Conservation (phyloP, 805 yeast species). For the Teunomyces panamensis region DNA sequence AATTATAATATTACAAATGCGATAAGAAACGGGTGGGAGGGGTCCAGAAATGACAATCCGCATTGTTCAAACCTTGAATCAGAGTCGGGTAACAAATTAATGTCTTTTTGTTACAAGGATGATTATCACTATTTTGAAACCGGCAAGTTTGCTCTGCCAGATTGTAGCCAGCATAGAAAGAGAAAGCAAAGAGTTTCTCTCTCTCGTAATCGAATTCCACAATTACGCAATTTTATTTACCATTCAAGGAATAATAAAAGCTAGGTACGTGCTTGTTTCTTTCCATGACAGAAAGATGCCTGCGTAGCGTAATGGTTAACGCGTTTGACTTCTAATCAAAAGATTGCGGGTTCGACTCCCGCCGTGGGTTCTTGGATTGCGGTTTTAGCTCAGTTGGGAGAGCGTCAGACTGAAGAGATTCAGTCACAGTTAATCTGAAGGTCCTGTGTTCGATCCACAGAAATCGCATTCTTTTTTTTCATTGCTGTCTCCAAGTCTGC, state of each 20-base stretch:
- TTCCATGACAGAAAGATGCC: conserved; percentile 23
- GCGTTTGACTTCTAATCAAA: conserved; percentile 67
- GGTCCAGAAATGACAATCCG: too few relatives aligned
- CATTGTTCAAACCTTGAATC: too few relatives aligned
- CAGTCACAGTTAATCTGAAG: conserved; percentile 18
- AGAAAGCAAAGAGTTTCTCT: too few relatives aligned
- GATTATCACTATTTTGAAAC: too few relatives aligned
- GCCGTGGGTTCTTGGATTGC: conserved; percentile 36
- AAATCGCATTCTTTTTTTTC: conserved; percentile 13
- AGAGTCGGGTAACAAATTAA: too few relatives aligned
- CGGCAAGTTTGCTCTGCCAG: too few relatives aligned
- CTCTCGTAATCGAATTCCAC: neutral
- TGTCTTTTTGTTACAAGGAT: too few relatives aligned
- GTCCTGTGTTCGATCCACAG: conserved; percentile 20
- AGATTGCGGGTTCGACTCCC: conserved; percentile 66
- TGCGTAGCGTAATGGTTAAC: conserved; percentile 66
- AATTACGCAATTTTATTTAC: neutral
- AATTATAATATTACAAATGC: too few relatives aligned
- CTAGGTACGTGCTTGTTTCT: too few relatives aligned
- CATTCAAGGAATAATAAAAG: too few relatives aligned
- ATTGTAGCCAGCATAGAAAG: too few relatives aligned
- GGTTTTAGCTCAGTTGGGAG: conserved; percentile 40
- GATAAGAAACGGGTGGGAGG: too few relatives aligned
- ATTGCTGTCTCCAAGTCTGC: neutral
- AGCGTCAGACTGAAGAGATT: conserved; percentile 36